Evolutionary conservation across 768 basidiomycete genomes (phyloP), one percentile per base, ranked within the genome.

Genomic region (Kwoniella pini): DNA sequence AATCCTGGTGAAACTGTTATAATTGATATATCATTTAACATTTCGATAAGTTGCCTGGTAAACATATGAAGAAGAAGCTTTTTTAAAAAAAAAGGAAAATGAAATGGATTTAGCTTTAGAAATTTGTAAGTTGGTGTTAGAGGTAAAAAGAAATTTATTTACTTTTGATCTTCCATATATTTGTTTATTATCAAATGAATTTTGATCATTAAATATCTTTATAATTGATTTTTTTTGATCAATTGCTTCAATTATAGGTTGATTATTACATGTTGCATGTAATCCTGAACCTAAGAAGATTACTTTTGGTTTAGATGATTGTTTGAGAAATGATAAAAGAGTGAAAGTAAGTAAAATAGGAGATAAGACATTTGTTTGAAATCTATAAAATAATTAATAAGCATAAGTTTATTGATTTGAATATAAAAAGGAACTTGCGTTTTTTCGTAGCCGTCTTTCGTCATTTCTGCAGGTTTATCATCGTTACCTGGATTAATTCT

Each of bases 161-260:
- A 62, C 65, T 43, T 66, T 66, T 15, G 60, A 62, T 21, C 53
- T 36, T 15, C 57, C 30, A 24, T 66, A 66, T 30, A 57, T 55
- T 7, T 39, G 28, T 26, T 21, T 30, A 50, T 59, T 62, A n/a
- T 52, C 40, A 26, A 54, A 66, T 12, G 13, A 17, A 11, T 33
- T 21, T 22, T 39, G n/a, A 27, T 59, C 52, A 39, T 66, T 60
- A n/a, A 66, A 62, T 9, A 7, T 11, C 13, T 31, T n/a, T 2
- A 66, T 7, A n/a, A 66, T 45, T 2, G 51, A 38, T 27, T 28
- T 36, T 27, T 48, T 12, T 3, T 33, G 21, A 11, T 55, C 22
- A 27, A 62, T 9, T 13, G 42, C 15, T 1, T 43, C 28, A 15
- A 27, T 31, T 42, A 66, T 43, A 11, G 43, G 33, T 13, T 54